phyloP scores from a whole-genome alignment of 2,329 filamentous ascomycete genomes.

The Macrophomina tecta region DNA sequence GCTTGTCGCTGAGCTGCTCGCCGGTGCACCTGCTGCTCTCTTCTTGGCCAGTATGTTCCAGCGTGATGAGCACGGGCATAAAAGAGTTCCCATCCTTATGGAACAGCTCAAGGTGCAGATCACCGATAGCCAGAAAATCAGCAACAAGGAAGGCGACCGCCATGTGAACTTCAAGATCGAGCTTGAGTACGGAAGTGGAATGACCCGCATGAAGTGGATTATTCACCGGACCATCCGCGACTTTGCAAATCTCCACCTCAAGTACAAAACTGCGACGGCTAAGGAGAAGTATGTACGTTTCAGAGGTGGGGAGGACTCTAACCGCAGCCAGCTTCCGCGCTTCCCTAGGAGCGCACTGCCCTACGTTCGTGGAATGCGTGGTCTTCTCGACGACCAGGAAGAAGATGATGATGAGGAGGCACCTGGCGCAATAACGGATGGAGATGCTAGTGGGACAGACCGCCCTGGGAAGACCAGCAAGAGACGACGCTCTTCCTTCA shows the following conservation, averaged over 20 bases:
- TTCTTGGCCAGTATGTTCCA: slow-evolving; percentile 98
- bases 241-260: slow-evolving; percentile 89
- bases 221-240: slow-evolving; percentile 86
- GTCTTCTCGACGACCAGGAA: slow-evolving; percentile 63
- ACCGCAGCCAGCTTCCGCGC: slow-evolving; percentile 78
- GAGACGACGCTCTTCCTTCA: slow-evolving; percentile 54
- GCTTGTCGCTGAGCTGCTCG: slow-evolving; percentile 91
- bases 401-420: slow-evolving; percentile 79
- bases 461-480: slow-evolving; percentile 52
- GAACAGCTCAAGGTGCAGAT: slow-evolving; percentile 93
- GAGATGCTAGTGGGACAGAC: slow-evolving; percentile 73
- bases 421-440: slow-evolving; percentile 62
- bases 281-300: slow-evolving; percentile 83
- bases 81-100: slow-evolving; percentile 89
- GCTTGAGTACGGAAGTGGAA: slow-evolving; percentile 92
- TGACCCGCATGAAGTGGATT: slow-evolving; percentile 96
- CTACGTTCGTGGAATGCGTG: slow-evolving; percentile 81
- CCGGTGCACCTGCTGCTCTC: slow-evolving; percentile 88
- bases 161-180: slow-evolving; percentile 91
- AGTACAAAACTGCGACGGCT: slow-evolving; percentile 86
- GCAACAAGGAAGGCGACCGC: slow-evolving; percentile 64
- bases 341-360: slow-evolving; percentile 91
- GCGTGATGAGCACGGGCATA: slow-evolving; percentile 93
- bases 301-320: slow-evolving; percentile 64
- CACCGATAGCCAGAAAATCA: slow-evolving; percentile 75